These are phyloP conservation scores for Zizania palustris DNA, from an alignment of 202 grass and related monocot species.

Conservation along the genomic window DNA sequence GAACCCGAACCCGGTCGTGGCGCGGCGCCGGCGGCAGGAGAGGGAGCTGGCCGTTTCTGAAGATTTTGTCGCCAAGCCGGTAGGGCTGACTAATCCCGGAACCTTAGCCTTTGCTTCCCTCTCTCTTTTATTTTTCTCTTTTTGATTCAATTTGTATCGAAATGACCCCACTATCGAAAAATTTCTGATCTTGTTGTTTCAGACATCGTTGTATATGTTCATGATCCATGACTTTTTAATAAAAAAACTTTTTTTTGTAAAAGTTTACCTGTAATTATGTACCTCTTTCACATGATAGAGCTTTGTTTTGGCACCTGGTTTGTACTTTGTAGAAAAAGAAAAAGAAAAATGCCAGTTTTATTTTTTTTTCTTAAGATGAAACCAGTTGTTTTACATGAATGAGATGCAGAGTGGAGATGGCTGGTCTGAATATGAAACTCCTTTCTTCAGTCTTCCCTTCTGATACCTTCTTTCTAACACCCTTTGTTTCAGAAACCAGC, in stretches of 20 bases:
- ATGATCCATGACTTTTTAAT: background rate
- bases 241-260: background rate
- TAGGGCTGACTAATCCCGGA: slow-evolving; percentile 25
- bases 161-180: too few relatives aligned
- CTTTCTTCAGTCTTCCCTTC: background rate
- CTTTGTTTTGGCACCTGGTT: background rate
- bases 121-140: too few relatives aligned
- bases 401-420: background rate
- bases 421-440: background rate
- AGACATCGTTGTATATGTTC: background rate
- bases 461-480: background rate
- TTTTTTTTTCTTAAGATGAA: slow-evolving; percentile 20
- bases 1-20: slow-evolving; percentile 48
- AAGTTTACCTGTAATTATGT: background rate
- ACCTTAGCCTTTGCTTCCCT: background rate
- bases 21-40: slow-evolving; percentile 56
- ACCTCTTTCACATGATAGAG: slow-evolving; percentile 3
- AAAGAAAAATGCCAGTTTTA: too few relatives aligned
- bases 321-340: too few relatives aligned
- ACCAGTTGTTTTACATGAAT: background rate
- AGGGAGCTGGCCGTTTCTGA: slow-evolving; percentile 59
- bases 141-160: too few relatives aligned
- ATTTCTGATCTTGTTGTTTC: background rate
- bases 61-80: slow-evolving; percentile 73
- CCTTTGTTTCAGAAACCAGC: slow-evolving; percentile 73